A percentile compares a stretch with the other conserved stretches of the same genome.
phyloP scores from a whole-genome alignment of 2,329 filamentous ascomycete genomes.

The Alternaria angustiovoidea region DNA sequence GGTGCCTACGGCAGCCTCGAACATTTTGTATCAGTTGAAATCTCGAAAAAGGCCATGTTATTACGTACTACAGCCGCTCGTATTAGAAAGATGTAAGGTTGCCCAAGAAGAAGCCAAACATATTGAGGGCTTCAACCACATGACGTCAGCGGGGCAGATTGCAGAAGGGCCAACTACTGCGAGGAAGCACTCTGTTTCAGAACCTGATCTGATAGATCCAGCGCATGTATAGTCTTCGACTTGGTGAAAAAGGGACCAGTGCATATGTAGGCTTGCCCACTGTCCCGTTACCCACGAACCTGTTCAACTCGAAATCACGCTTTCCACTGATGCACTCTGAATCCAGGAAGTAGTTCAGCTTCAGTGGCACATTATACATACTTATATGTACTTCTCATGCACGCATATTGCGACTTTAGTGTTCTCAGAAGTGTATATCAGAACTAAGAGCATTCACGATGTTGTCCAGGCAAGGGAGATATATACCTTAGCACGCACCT shows the following conservation, averaged over 20 bases:
- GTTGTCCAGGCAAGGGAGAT: background rate
- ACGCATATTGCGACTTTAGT: background rate
- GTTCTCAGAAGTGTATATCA: background rate
- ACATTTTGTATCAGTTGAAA: too few relatives aligned
- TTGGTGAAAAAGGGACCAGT: background rate
- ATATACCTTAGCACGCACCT: background rate
- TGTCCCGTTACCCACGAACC: background rate
- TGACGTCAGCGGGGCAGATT: too few relatives aligned
- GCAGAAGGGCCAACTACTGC: too few relatives aligned
- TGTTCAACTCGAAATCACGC: background rate
- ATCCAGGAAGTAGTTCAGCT: background rate
- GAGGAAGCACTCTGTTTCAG: too few relatives aligned
- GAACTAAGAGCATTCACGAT: background rate
- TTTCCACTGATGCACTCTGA: background rate
- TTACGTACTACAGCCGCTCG: too few relatives aligned
- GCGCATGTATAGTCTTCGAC: background rate
- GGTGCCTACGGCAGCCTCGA: too few relatives aligned
- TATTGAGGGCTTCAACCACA: too few relatives aligned
- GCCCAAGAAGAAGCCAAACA: too few relatives aligned
- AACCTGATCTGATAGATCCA: too few relatives aligned
- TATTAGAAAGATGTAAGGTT: too few relatives aligned
- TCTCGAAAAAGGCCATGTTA: too few relatives aligned
- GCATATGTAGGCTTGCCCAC: rapidly evolving
- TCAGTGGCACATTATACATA: background rate
- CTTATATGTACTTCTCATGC: background rate